Base-by-base conservation (phyloP, 768 basidiomycete species). In the Strobilomyces confusus region DNA sequence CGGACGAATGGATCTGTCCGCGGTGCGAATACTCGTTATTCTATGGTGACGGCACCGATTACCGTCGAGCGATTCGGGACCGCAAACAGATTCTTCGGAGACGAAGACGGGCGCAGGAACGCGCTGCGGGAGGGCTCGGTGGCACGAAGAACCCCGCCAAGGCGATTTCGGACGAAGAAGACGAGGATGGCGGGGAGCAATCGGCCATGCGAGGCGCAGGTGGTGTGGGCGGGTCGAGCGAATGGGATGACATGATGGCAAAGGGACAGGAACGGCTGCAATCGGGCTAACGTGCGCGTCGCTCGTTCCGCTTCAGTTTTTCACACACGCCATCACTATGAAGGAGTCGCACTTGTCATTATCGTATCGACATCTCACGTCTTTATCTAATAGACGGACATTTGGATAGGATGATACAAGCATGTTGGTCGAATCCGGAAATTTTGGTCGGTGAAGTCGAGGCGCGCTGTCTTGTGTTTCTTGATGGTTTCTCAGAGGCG, bases 11-110 rank as follows among this genome's bases (percentile, higher is more conserved):
- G 87, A 86, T 98, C 54, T 98, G 95, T 67, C 81, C 88, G 57
- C 89, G 88, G 63, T 98, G 95, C 75, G 95, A 98, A 72, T 95
- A 93, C 68, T 78, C 84, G 53, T 65, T 98, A 52, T 95, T 95
- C 69, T 98, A 88, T 67, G 92, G 92, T n/a, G 86, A 87, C 47
- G 88, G 88, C 37, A 53, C 71, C 49, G 79, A 76, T 50, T 86
- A 88, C 67, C 76, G 80, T 57, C 74, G 78, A 42, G 86, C 84
- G 40, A 73, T 92, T 54, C 73, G 82, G 69, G 83, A 77, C 58
- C 73, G 92, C 56, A 91, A 90, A 75, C 87, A 86, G 77, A 86
- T 94, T 44, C 73, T 94, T 59, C 77, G 75, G 62, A 72, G 88
- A 48, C 72, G 89, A 48, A 73, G 84, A 60, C 75, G 86, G 57